Percentiles rank a stretch among this genome's conserved stretches.
phyloP scores from a whole-genome alignment of 2,329 filamentous ascomycete genomes.

The Ceratocystis variospora region DNA sequence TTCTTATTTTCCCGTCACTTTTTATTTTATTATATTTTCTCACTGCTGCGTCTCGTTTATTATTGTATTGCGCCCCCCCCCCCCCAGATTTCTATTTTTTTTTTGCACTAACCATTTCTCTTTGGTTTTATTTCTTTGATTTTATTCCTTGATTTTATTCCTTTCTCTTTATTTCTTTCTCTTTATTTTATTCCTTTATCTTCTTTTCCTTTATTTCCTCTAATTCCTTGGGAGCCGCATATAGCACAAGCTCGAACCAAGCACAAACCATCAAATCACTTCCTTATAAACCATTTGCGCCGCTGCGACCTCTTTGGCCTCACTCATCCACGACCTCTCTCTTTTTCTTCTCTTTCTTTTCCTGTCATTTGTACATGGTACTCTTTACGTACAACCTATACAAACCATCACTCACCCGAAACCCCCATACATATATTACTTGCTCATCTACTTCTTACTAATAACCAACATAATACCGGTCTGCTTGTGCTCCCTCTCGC shows the following conservation, averaged over 20 bases:
- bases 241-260: conserved; percentile 7
- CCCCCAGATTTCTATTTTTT: conserved; percentile 4
- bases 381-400: background rate
- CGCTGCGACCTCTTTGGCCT: background rate
- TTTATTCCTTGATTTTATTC: background rate
- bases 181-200: background rate
- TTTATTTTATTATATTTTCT: background rate
- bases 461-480: background rate
- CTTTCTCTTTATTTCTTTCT: background rate
- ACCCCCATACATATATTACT: background rate
- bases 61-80: background rate
- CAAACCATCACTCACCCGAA: background rate
- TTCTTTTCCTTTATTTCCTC: conserved; percentile 1
- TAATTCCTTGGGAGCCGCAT: background rate
- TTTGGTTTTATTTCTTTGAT: conserved; percentile 1
- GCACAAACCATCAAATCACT: conserved; percentile 7
- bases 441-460: background rate
- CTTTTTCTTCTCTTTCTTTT: conserved; percentile 5
- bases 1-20: background rate
- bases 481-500: background rate
- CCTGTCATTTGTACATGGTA: background rate
- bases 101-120: background rate
- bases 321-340: conserved; percentile 1
- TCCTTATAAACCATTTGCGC: conserved; percentile 9
- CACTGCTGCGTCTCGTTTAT: background rate